Base-by-base conservation (phyloP, 2,329 filamentous ascomycete species). In the Didymella lethalis region DNA sequence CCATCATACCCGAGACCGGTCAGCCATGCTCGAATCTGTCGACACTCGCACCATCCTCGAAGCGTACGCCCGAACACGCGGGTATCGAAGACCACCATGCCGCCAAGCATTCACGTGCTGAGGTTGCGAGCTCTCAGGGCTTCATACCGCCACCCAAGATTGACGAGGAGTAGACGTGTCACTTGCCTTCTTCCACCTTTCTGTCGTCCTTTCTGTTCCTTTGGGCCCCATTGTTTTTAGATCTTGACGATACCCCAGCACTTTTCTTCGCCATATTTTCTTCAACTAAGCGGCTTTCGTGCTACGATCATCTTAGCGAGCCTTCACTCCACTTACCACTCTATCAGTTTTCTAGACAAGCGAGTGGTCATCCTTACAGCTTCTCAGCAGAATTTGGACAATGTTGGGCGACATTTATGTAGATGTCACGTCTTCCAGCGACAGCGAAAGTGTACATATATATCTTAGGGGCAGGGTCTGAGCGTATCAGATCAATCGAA, bases 121-220 rank as follows among this genome's bases (percentile, higher is more conserved):
- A 78, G 41, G 59, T 56, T 3, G 60, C 64, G 31, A 60, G 67
- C 14, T 67, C 70, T 6, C 70, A 75, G 47, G 69, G 73, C 20
- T 78, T 79, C 38, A 74, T 81, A 26, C 80, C 60, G 11, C 67
- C 81, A 16, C 75, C 75, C 18, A 79, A 78, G 70, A 83, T 83
- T 50, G 80, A 82, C 28, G 81, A 61, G 43, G 53, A 61, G 29
- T 61, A 48, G 40, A 16, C 12, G 56, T 10, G 23, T 36, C 50
- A 23, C 28, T 23, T 12, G 34, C 26, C 36, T 48, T 28, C 8
- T n/a, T 48, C 31, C 41, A 38, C 5, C 23, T 44, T 44, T 26
- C 41, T 26, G 41, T 18, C 25, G 54, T 51, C 25, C 38, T 25
- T 41, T 53, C 18, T 56, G 48, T 48, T 45, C 34, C 34, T 59